Conservation (phyloP, 2,329 filamentous ascomycete species). For the Ilyonectria destructans region DNA sequence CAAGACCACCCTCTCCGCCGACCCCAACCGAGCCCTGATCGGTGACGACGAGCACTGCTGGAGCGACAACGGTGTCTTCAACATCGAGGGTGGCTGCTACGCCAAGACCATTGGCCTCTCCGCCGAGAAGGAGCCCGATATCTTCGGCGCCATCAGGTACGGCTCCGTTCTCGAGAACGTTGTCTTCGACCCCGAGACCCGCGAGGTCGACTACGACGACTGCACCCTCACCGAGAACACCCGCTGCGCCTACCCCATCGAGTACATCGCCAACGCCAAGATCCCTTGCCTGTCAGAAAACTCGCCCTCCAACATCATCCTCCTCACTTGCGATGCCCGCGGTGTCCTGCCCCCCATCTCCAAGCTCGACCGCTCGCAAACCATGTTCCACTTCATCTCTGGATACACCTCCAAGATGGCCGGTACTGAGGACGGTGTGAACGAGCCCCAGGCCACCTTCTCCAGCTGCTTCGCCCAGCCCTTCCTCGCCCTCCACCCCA, state of each 20-base stretch:
- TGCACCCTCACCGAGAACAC: conserved; percentile 97
- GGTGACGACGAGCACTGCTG: conserved; percentile 99
- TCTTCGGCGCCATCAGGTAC: conserved; percentile 95
- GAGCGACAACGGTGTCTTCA: conserved; percentile 97
- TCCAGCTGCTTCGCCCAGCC: conserved; percentile 99
- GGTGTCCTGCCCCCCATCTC: conserved; percentile 98
- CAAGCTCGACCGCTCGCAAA: conserved; percentile 94
- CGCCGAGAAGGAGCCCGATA: conserved; percentile 99
- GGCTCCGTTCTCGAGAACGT: conserved; percentile 99
- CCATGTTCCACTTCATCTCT: conserved; percentile 99
- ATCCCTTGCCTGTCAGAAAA: conserved; percentile 91
- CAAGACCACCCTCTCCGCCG: conserved; percentile 98
- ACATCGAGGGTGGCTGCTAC: conserved; percentile 99
- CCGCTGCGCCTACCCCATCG: conserved; percentile 97
- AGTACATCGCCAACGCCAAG: conserved; percentile 99
- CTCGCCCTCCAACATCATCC: conserved; percentile 97
- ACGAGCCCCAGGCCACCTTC: conserved; percentile 98
- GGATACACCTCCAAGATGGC: conserved; percentile 99
- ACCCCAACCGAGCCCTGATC: conserved; percentile 95
- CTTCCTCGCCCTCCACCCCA: conserved; percentile 98
- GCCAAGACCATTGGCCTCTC: conserved; percentile 98
- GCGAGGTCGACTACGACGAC: conserved; percentile 96
- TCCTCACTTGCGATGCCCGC: conserved; percentile 97
- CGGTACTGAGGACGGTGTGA: conserved; percentile 96
- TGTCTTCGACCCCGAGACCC: conserved; percentile 91